Evolutionary conservation across 441 rosid species (phyloP), one percentile per base, ranked within the genome.

Genomic region (Erodium moschatum): DNA sequence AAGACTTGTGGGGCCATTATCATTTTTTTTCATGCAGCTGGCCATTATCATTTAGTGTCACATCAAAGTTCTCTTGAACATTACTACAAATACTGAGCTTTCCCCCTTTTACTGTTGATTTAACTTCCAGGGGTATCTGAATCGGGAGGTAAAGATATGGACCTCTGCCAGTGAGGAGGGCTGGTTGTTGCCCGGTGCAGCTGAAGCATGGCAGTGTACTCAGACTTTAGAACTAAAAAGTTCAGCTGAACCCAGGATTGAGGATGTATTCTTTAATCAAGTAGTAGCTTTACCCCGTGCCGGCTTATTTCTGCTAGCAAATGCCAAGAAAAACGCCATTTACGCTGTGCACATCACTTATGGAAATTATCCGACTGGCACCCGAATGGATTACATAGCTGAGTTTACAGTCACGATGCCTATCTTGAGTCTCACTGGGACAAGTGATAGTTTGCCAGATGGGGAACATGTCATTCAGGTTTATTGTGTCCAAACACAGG

Each of bases 91-190:
- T 56, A 56, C 27, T 50, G 58, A 50, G 19, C 50, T 44, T 12
- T 10, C 50, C 50, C 50, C 15, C 50, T 44, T 2, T 44, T 44
- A 35, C 71, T 75, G 71, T 42, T 19, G 29, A 60, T 69, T 61
- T 38, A 65, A 33, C 80, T 72, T 65, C 24, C 74, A 94, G 99
- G 97, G 99, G 31, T 87, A 89, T 4, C 72, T 83, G 58, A 94
- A 94, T 81, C 84, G 79, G 71, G 96, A 94, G 76, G 80, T 91
- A 79, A 89, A 89, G 81, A 78, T 94, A 50, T 94, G 99, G 99
- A 77, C 85, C 74, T 86, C 90, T 5, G 69, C 83, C 19, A 81
- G 84, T 48, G 97, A 88, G 65, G 97, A 91, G 76, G 97, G 97
- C 66, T 91, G 97, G 97, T 75, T 85, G 70, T 79, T 90, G 67